These are phyloP conservation scores for Blastomyces gilchristii DNA, from an alignment of 2,329 filamentous ascomycete species.

Conservation along the genomic window DNA sequence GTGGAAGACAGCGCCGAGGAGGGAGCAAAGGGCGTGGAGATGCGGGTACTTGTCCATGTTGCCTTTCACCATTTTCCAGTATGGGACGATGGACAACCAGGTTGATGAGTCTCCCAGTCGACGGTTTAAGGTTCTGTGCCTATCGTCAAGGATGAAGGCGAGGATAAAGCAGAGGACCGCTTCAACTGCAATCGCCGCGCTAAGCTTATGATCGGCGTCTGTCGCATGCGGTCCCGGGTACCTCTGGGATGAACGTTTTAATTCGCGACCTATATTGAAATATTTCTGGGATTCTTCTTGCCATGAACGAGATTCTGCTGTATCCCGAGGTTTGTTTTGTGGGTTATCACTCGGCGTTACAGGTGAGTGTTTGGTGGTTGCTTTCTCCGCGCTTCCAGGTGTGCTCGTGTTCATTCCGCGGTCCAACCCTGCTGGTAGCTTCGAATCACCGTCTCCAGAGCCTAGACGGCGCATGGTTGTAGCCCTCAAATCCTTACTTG, in stretches of 20 bases:
- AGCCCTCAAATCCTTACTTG: conserved; percentile 34
- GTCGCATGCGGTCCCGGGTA: conserved; percentile 23
- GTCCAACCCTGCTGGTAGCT: conserved; percentile 26
- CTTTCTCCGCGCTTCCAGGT: conserved; percentile 20
- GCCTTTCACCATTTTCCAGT: conserved; percentile 37
- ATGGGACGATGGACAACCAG: conserved; percentile 40
- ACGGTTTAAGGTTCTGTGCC: conserved; percentile 28
- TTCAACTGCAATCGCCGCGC: conserved; percentile 34
- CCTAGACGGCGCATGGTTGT: conserved; percentile 32
- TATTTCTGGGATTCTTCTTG: conserved; percentile 35
- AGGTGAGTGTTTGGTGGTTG: conserved; percentile 22
- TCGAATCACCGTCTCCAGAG: conserved; percentile 31
- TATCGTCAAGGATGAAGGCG: conserved; percentile 36
- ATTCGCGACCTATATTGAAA: conserved; percentile 33
- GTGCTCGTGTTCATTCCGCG: conserved; percentile 22
- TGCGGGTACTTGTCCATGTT: conserved; percentile 31
- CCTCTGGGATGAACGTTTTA: conserved; percentile 38
- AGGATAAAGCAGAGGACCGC: conserved; percentile 40
- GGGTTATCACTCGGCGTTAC: conserved; percentile 19
- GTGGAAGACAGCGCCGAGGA: conserved; percentile 39
- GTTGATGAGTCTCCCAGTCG: conserved; percentile 31
- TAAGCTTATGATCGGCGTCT: conserved; percentile 27
- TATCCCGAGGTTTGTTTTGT: conserved; percentile 20
- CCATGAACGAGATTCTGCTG: conserved; percentile 33
- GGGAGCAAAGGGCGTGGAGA: conserved; percentile 35